Base-by-base conservation (phyloP, 2,329 filamentous ascomycete genomes). In the Colletotrichum tabaci region DNA sequence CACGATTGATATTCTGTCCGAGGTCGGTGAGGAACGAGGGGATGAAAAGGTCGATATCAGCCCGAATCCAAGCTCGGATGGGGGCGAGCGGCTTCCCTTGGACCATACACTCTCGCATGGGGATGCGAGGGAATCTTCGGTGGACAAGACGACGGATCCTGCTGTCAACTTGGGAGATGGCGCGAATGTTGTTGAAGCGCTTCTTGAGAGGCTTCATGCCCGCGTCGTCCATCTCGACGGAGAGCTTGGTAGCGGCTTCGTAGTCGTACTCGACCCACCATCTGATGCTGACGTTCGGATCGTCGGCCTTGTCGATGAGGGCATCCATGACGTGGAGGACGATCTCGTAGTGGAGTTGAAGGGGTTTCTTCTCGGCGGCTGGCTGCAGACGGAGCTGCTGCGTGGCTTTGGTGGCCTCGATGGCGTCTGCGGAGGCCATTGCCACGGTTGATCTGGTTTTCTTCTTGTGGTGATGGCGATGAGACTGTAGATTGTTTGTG, bases 191-290 rank as follows among this genome's bases (percentile, higher is more conserved):
- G 12, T 2, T 15, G 23, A 56, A 68, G 13, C 66, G 55, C 12
- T n/a, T 15, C 13, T 50, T 35, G 18, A 61, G 7, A 44, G 38
- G 38, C 8, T 5, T 30, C 6, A 2, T 5, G 3, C 7, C 42
- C 46, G 30, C 15, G 15, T 10, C 6, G 12, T 40, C 30, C 26
- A 35, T 23, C 6, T 8, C 8, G 21, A 68, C 15, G 21, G 30
- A 16, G 10, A 63, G 58, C 49, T 56, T 63, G 42, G 49, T 23
- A 12, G 13, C 7, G 42, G 6, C 5, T 2, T 38, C 12, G 35
- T n/a, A 16, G 8, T 62, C 10, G 65, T 61, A 67, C 10, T 26
- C n/a, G 6, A 57, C 38, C 58, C 40, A 50, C 6, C 46, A 53
- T 8, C 30, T 55, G 52, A 35, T 26, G 16, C 12, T 35, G 26